Percentiles rank a stretch among this genome's conserved stretches.
phyloP scores from a whole-genome alignment of 306 rosid species.

The Argentina anserina region DNA sequence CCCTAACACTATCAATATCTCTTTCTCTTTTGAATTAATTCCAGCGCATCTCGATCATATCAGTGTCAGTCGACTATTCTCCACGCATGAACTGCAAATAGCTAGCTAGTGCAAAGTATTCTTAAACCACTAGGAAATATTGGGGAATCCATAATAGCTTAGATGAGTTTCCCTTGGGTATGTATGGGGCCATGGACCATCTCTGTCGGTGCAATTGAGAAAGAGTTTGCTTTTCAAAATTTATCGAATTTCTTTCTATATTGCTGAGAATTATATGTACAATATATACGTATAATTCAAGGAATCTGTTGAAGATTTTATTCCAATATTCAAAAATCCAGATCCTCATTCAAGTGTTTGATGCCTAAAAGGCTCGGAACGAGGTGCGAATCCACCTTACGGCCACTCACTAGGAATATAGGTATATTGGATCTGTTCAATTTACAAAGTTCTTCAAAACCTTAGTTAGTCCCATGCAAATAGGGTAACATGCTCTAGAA shows the following conservation, averaged over 20 bases:
- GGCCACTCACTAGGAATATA: background rate
- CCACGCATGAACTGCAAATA: background rate
- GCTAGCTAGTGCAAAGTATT: background rate
- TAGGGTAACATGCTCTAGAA: too few relatives aligned
- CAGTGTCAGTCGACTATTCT: background rate
- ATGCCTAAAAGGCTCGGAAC: background rate
- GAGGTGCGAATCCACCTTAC: background rate
- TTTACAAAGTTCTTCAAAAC: too few relatives aligned
- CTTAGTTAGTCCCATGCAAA: too few relatives aligned
- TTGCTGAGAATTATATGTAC: background rate
- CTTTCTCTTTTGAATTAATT: background rate
- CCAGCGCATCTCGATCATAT: background rate
- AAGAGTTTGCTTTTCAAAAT: background rate
- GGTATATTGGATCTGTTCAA: too few relatives aligned
- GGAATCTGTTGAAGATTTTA: background rate
- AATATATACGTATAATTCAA: background rate
- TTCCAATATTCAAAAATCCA: constrained; percentile 9
- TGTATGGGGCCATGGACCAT: background rate
- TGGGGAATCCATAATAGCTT: background rate
- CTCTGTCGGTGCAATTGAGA: background rate
- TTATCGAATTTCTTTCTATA: too few relatives aligned
- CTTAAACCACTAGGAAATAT: background rate
- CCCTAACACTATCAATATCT: background rate
- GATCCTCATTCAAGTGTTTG: background rate
- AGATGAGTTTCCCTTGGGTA: background rate